A percentile compares a stretch with the other conserved stretches of the same genome.
Conservation (phyloP, 2,329 filamentous ascomycete genomes). For the Coleophoma eucalyptorum region DNA sequence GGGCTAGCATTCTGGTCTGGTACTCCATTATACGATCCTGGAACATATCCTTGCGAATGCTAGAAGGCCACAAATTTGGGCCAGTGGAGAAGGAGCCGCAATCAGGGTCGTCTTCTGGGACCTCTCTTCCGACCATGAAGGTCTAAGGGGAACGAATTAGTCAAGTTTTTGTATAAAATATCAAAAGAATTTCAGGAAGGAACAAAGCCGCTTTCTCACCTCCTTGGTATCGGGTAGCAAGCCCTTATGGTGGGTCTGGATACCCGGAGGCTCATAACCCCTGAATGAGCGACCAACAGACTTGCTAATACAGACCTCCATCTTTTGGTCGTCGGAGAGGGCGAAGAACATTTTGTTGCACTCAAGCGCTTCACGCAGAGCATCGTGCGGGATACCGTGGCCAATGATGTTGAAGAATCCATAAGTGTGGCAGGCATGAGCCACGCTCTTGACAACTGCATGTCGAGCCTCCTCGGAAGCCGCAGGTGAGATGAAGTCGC, state of each 20-base stretch:
- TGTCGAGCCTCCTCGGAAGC: no score
- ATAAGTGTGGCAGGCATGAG: no score
- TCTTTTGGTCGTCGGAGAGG: conserved; percentile 24
- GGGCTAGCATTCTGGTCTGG: conserved; percentile 37
- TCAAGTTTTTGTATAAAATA: neutral
- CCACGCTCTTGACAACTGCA: no score
- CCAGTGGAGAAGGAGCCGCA: conserved; percentile 22
- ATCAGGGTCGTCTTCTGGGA: conserved; percentile 41
- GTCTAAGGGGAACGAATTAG: conserved; percentile 16
- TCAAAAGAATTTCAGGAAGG: neutral
- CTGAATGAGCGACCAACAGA: conserved; percentile 25
- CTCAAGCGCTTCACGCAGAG: no score
- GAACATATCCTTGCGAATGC: conserved; percentile 40
- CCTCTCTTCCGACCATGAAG: conserved; percentile 15
- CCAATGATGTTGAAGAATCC: no score
- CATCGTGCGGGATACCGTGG: no score
- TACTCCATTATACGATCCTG: conserved; percentile 37
- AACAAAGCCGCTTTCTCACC: neutral
- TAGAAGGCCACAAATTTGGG: conserved; percentile 81
- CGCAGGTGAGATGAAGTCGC: no score
- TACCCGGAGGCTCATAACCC: conserved; percentile 34
- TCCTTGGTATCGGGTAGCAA: conserved; percentile 41
- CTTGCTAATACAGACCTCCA: conserved; percentile 26
- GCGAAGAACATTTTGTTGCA: conserved; percentile 4
- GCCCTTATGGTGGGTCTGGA: conserved; percentile 4